phyloP scores from a whole-genome alignment of 2,329 filamentous ascomycete species.

The Boeremia exigua region DNA sequence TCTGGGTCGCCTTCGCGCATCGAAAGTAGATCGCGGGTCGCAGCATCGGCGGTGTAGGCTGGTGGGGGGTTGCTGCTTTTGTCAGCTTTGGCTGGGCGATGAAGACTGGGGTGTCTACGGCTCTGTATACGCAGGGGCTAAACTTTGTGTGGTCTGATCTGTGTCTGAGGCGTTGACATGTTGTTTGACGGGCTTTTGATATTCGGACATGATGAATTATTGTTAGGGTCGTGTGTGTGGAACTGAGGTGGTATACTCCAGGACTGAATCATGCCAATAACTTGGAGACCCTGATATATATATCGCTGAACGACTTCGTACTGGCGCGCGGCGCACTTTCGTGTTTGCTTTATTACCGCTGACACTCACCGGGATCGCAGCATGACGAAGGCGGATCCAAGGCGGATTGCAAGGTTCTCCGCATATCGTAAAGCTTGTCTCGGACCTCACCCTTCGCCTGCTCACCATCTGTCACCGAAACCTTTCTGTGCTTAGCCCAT shows the following conservation, averaged over 20 bases:
- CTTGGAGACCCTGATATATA: not conserved
- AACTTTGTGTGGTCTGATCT: not conserved
- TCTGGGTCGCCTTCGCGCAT: conserved; percentile 14
- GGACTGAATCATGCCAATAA: not conserved
- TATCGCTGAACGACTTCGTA: not conserved
- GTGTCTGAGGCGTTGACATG: not conserved
- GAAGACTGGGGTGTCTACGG: not conserved
- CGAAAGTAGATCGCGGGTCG: conserved; percentile 1
- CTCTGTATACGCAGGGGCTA: conserved; percentile 1
- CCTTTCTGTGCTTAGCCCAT: no score
- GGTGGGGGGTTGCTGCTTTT: not conserved
- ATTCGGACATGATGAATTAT: not conserved
- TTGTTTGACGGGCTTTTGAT: not conserved
- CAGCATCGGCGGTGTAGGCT: conserved; percentile 8
- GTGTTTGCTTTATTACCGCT: not conserved
- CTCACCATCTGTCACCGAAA: not conserved
- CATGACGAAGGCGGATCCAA: conserved; percentile 4
- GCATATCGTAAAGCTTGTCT: not conserved
- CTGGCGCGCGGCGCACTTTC: not conserved
- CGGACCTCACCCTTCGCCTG: not conserved
- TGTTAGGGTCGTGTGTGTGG: not conserved
- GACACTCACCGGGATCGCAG: not conserved
- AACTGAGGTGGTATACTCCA: no score
- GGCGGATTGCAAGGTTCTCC: conserved; percentile 4
- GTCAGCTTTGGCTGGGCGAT: not conserved